Percentiles rank a stretch among this genome's conserved stretches.
Evolutionary conservation across 345 rosid species (phyloP).

Genomic region (Eutrema japonicum): DNA sequence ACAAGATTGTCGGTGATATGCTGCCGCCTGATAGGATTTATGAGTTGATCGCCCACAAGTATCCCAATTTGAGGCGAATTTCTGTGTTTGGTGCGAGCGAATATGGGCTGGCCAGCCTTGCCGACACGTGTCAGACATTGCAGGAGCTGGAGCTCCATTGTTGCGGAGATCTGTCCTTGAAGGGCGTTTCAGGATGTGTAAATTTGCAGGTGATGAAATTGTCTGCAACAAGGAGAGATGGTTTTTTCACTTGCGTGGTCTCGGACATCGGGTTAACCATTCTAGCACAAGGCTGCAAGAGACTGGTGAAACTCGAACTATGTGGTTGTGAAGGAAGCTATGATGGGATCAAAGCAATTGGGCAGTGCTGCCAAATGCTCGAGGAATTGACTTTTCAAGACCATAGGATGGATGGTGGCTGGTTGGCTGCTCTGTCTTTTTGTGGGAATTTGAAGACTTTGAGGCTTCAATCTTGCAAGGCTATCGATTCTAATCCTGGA

Average conservation of each 20-base stretch:
- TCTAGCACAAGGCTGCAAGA: constrained; percentile 64
- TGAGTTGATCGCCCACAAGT: constrained; percentile 45
- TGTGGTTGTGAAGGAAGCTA: constrained; percentile 73
- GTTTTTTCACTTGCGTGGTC: constrained; percentile 48
- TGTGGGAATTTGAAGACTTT: constrained; percentile 67
- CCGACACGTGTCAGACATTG: constrained; percentile 53
- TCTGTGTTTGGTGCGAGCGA: constrained; percentile 52
- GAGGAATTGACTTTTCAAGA: constrained; percentile 62
- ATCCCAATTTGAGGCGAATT: constrained; percentile 58
- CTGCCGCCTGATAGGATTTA: constrained; percentile 47
- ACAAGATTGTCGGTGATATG: constrained; percentile 16
- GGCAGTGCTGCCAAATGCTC: constrained; percentile 75
- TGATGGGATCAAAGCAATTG: constrained; percentile 72
- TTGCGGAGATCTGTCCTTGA: constrained; percentile 57
- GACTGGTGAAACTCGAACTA: constrained; percentile 65
- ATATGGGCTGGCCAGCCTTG: constrained; percentile 49
- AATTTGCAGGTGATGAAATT: constrained; percentile 64
- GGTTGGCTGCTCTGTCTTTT: constrained; percentile 62
- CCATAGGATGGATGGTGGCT: constrained; percentile 73
- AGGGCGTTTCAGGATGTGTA: constrained; percentile 53
- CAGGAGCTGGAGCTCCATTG: constrained; percentile 68
- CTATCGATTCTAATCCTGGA: constrained; percentile 58
- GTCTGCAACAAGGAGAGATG: constrained; percentile 48
- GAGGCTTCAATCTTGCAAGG: constrained; percentile 59
- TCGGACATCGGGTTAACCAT: constrained; percentile 71